These are phyloP conservation scores for Scedosporium apiospermum DNA, from an alignment of 2,329 filamentous ascomycete genomes.

Conservation along the genomic window DNA sequence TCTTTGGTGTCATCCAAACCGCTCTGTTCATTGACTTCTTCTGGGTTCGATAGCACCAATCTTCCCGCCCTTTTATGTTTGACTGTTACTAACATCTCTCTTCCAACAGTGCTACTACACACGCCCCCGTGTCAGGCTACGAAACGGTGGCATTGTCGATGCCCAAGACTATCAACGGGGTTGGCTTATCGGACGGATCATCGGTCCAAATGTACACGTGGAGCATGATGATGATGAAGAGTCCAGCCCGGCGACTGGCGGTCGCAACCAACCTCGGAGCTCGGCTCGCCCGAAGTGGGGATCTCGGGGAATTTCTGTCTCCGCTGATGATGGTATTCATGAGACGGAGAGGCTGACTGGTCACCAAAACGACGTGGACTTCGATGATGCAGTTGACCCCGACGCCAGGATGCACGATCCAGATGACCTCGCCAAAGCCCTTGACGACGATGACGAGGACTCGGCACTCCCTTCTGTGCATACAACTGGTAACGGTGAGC, in stretches of 20 bases:
- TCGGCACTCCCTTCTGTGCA: constrained; percentile 4
- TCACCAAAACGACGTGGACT: constrained; percentile 23
- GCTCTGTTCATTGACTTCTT: constrained; percentile 88
- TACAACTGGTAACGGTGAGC: constrained; percentile 15
- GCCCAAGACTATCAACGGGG: constrained; percentile 78
- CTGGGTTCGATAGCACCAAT: constrained; percentile 50
- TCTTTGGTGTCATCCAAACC: constrained; percentile 85
- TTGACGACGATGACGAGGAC: constrained; percentile 38
- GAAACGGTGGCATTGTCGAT: constrained; percentile 80
- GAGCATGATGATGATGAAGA: constrained; percentile 61
- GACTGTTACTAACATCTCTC: not conserved
- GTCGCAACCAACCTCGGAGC: constrained; percentile 10
- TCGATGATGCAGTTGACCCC: constrained; percentile 41
- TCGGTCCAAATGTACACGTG: constrained; percentile 42
- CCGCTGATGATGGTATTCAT: constrained; percentile 52
- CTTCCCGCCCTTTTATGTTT: not conserved
- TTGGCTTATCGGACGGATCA: constrained; percentile 72
- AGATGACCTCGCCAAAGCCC: constrained; percentile 51
- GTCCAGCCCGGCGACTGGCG: constrained; percentile 38
- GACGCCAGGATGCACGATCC: constrained; percentile 59
- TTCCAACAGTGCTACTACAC: constrained; percentile 59
- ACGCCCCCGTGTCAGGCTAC: constrained; percentile 85
- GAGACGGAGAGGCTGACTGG: constrained; percentile 37
- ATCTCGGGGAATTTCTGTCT: constrained; percentile 54
- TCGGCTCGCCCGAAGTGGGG: constrained; percentile 46